Evolutionary conservation across 2,329 filamentous ascomycete genomes (phyloP).

Genomic region (Cadophora luteo-olivacea): DNA sequence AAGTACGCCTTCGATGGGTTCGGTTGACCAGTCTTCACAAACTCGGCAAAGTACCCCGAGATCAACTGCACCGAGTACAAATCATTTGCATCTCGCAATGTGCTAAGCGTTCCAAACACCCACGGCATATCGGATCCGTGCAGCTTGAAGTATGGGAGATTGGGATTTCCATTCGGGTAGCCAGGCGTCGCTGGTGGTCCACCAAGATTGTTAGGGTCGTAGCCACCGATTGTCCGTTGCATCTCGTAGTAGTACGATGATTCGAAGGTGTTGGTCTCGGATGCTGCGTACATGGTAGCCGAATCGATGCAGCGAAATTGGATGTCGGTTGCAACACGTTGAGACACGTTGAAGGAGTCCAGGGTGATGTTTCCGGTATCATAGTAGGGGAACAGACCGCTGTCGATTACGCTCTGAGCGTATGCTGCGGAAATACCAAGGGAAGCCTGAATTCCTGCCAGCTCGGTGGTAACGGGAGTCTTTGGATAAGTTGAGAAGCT

Average conservation of each 20-base stretch:
- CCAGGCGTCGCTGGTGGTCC: slow-evolving; percentile 49
- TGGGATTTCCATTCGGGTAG: slow-evolving; percentile 55
- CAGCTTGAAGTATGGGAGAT: slow-evolving; percentile 58
- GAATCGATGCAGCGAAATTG: slow-evolving; percentile 62
- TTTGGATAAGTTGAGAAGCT: slow-evolving; percentile 56
- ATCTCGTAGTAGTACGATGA: slow-evolving; percentile 59
- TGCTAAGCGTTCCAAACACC: slow-evolving; percentile 52
- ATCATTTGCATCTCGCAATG: slow-evolving; percentile 53
- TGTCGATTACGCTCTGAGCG: slow-evolving; percentile 50
- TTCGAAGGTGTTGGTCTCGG: slow-evolving; percentile 49
- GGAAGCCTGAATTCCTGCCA: slow-evolving; percentile 51
- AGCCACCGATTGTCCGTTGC: slow-evolving; percentile 54
- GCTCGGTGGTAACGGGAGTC: slow-evolving; percentile 49
- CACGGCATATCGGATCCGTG: slow-evolving; percentile 56
- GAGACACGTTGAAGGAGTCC: slow-evolving; percentile 60
- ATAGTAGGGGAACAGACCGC: slow-evolving; percentile 55
- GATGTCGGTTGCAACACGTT: slow-evolving; percentile 58
- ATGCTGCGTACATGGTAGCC: slow-evolving; percentile 57
- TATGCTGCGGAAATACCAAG: slow-evolving; percentile 54
- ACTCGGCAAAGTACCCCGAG: slow-evolving; percentile 55
- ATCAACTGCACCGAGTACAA: slow-evolving; percentile 53
- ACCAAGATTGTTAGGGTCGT: slow-evolving; percentile 58
- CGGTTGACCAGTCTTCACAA: slow-evolving; percentile 53
- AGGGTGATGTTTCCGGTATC: slow-evolving; percentile 57
- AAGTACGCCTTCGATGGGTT: slow-evolving; percentile 53